phyloP scores from a whole-genome alignment of 208 protist genomes.

The Crithidia fasciculata region DNA sequence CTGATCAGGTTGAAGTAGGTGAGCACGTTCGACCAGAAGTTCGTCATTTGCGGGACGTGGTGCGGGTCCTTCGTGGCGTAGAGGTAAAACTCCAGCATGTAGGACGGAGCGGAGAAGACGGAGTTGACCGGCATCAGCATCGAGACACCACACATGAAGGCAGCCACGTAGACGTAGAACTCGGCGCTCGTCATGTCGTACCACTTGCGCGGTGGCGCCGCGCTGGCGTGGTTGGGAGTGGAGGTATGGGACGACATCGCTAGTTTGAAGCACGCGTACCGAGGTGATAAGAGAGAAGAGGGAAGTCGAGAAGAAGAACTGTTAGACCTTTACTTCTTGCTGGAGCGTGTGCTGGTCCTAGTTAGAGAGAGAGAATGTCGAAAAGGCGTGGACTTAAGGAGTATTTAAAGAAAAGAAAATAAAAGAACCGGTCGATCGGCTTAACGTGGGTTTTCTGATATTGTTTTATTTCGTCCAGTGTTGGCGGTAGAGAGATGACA shows the following conservation, averaged over 20 bases:
- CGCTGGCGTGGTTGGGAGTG: not conserved
- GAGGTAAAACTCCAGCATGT: conserved; percentile 71
- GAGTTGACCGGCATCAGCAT: conserved; percentile 86
- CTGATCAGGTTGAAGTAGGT: conserved; percentile 77
- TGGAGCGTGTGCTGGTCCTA: not conserved
- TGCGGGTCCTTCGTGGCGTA: conserved; percentile 50
- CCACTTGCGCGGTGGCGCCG: conserved; percentile 6
- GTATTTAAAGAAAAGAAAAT: too few relatives aligned
- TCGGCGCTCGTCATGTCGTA: conserved; percentile 20
- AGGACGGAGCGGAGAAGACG: conserved; percentile 79
- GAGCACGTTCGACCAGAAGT: conserved; percentile 72
- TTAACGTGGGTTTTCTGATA: too few relatives aligned
- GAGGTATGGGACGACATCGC: not conserved
- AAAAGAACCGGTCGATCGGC: too few relatives aligned
- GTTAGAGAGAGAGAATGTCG: not conserved
- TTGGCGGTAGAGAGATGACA: too few relatives aligned
- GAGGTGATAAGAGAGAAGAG: too few relatives aligned
- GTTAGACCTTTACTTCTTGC: too few relatives aligned
- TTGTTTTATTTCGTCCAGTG: too few relatives aligned
- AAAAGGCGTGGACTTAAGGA: not conserved
- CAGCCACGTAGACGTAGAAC: conserved; percentile 63
- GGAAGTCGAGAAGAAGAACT: too few relatives aligned
- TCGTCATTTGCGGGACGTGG: conserved; percentile 27
- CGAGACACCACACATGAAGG: conserved; percentile 74
- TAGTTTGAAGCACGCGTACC: not conserved